Evolutionary conservation across 140 eudicot genomes (phyloP).

Genomic region (Anethum foeniculum): DNA sequence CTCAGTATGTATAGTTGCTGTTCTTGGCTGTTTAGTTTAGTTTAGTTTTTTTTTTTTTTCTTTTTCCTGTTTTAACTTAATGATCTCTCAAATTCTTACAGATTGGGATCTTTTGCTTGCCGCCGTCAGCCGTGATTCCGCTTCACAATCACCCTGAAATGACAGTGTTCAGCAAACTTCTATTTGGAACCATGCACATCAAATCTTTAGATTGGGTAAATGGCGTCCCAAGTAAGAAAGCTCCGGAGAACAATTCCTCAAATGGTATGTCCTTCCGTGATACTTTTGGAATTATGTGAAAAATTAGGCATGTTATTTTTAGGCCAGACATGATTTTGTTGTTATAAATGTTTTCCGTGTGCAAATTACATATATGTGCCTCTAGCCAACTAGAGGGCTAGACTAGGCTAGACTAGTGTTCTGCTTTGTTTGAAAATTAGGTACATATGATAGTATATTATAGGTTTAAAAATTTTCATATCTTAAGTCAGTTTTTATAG

Average conservation of each 20-base stretch:
- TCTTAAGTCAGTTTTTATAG: not conserved
- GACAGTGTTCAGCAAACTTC: slow-evolving; percentile 90
- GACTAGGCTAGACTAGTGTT: not conserved
- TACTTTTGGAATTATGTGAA: not conserved
- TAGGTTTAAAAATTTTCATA: not conserved
- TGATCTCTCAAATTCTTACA: slow-evolving; percentile 13
- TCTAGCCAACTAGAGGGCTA: not conserved
- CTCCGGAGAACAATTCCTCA: slow-evolving; percentile 19
- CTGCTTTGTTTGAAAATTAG: not conserved
- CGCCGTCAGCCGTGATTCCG: slow-evolving; percentile 75
- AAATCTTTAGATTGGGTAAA: slow-evolving; percentile 79
- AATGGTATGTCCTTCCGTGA: slow-evolving; percentile 19
- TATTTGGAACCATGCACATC: slow-evolving; percentile 89
- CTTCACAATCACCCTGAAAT: slow-evolving; percentile 90
- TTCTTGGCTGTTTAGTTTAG: not conserved
- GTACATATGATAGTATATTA: not conserved
- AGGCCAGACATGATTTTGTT: no score
- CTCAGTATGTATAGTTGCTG: slow-evolving; percentile 43
- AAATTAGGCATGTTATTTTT: not conserved
- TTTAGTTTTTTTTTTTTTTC: not conserved
- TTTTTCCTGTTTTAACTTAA: not conserved
- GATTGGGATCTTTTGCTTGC: slow-evolving; percentile 92
- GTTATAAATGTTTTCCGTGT: no score
- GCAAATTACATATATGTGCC: not conserved
- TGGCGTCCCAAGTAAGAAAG: slow-evolving; percentile 13